Percentiles rank a stretch among this genome's conserved stretches.
Evolutionary conservation across 441 rosid species (phyloP).

Genomic region (Arabidopsis lyrata): DNA sequence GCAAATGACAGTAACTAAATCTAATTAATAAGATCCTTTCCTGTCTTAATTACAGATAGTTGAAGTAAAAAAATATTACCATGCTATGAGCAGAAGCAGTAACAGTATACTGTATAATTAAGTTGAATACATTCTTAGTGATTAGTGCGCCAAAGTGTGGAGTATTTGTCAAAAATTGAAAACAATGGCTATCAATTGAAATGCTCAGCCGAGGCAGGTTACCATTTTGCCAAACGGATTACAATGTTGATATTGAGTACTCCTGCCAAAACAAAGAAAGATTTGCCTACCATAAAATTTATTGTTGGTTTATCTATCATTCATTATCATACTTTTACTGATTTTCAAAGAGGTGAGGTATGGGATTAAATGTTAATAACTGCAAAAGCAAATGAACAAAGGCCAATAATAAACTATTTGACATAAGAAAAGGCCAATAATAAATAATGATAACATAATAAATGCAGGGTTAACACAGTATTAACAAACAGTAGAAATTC

Average conservation of each 20-base stretch:
- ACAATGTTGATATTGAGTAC: neutral
- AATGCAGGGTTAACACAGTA: conserved; percentile 34
- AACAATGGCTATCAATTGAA: neutral
- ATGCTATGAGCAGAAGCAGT: neutral
- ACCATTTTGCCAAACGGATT: neutral
- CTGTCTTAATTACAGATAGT: neutral
- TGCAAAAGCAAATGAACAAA: conserved; percentile 28
- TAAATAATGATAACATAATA: conserved; percentile 26
- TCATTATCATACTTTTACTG: conserved; percentile 2
- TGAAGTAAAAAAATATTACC: neutral
- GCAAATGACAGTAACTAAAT: conserved; percentile 38
- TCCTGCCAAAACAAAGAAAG: neutral
- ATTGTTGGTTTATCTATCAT: conserved; percentile 8
- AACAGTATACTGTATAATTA: neutral
- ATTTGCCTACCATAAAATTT: neutral
- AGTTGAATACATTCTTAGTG: neutral
- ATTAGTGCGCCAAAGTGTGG: neutral
- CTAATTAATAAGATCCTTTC: conserved; percentile 26
- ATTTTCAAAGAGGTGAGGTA: conserved; percentile 23
- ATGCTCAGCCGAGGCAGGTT: neutral
- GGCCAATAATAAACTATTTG: conserved; percentile 17
- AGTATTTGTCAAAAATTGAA: neutral
- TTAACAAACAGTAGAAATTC: conserved; percentile 31
- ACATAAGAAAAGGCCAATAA: neutral
- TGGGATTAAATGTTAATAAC: conserved; percentile 21